Evolutionary conservation across 495 filamentous ascomycete species (phyloP), one percentile per base, ranked within the genome.

Genomic region (Parathielavia appendiculata): DNA sequence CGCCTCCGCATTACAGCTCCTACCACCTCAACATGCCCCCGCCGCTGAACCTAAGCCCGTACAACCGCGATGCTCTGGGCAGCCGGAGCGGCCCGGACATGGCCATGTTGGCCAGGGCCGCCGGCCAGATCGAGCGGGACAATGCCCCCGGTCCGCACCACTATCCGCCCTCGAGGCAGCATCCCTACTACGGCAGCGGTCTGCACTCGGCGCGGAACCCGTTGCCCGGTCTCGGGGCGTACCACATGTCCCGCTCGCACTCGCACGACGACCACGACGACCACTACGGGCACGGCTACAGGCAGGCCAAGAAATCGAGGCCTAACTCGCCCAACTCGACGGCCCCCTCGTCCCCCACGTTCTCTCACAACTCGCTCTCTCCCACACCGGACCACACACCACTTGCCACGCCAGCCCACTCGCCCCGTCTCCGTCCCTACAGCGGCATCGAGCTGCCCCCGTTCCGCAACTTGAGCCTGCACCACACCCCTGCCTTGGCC

Each of bases 321-420:
- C 93, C 93, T 39, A 91, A 89, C 70, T 96, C 95, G 5, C 95
- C 93, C 16, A 87, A 90, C 71, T 96, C 91, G 41, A 97, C 93
- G 4, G 92, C 92, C 20, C 93, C 93, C 30, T 95, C 92, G 30
- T 97, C 93, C 2, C 93, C 93, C n/a, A 96, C 90, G 35, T 97
- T 96, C 75, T 96, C 93, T 7, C 89, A 96, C 73, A 92, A 95
- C 76, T 96, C 92, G 10, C 83, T 90, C 23, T 97, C 95, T 1
- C 95, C 93, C 1, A 98, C 93, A 2, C 95, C 93, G 2, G 93
- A 97, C 67, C 91, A 96, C 77, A 97, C 95, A 14, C 93, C 93
- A 8, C 81, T 97, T 44, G 93, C 92, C 34, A 98, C 93, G 2
- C 93, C 93, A 0, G 91, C 91, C 32, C 93, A 97, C 75, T 97